Evolutionary conservation across 2,329 filamentous ascomycete species (phyloP), one percentile per base, ranked within the genome.

Genomic region (Epichloe brachyelytri): DNA sequence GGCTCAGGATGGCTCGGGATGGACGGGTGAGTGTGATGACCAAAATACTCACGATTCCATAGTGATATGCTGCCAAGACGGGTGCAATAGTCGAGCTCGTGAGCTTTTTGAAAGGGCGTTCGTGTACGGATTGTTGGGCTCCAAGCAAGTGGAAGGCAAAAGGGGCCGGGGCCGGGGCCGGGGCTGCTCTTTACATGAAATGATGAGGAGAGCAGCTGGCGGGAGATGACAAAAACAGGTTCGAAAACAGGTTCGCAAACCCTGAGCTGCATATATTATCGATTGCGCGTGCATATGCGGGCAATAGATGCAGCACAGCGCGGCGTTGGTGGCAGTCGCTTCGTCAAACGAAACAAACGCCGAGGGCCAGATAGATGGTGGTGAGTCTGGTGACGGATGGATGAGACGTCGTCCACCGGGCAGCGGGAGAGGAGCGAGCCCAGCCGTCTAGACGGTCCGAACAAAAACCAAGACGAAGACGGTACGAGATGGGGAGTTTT

Each of bases 1-100:
- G 19, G 19, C 11, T 44, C 4, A 4, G 20, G 1, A 36, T 14
- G 34, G 34, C 34, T 14, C 36, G 12, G 36, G 2, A 37, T 37
- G 36, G 6, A n/a, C 36, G 26, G 26, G 26, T 10, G 26, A 30
- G 26, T 30, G 8, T 37, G 2, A n/a, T 38, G 12, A 38, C 14
- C 14, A 8, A 14, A 34, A 20, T n/a, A 46, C 48, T 46, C 33
- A 50, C 48, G 41, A 22, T 33, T 50, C 43, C 48, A 50, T 50
- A 8, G 36, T 14, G 8, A 41, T 20, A 0, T 26, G 12, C 15
- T 30, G 30, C 17, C 14, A 7, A 37, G 19, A n/a, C 19, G 10
- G 40, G 26, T 12, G 34, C 36, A 39, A 44, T 17, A 2, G 26
- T 34, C 22, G 15, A 20, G 10, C 2, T 22, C 5, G 6, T 17